These are phyloP conservation scores for Hyaloperonospora brassicae DNA, from an alignment of 352 stramenopile species.

Conservation along the genomic window DNA sequence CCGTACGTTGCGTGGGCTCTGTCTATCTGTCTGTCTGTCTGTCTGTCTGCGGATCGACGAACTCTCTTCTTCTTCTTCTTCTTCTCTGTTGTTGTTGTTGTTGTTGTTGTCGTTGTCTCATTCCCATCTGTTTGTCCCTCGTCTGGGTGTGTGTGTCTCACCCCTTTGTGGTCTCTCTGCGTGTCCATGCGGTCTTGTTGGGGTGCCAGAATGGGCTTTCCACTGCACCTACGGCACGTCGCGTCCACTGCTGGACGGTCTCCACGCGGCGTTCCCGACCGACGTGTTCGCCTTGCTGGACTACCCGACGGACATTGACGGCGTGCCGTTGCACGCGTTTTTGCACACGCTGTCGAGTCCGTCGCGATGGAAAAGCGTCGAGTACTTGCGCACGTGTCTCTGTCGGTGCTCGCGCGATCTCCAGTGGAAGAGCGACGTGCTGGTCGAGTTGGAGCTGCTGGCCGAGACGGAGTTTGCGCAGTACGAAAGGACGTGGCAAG, in stretches of 20 bases:
- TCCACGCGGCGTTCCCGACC: constrained; percentile 42
- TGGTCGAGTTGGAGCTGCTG: constrained; percentile 58
- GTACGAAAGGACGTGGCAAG: constrained; percentile 38
- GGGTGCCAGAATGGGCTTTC: constrained; percentile 48
- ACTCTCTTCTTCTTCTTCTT: constrained; percentile 4
- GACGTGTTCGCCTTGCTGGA: constrained; percentile 66
- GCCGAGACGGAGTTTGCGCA: constrained; percentile 52
- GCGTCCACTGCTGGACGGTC: constrained; percentile 35
- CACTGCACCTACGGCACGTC: constrained; percentile 61
- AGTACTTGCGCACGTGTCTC: constrained; percentile 76
- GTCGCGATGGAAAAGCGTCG: constrained; percentile 73
- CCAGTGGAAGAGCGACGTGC: constrained; percentile 71
- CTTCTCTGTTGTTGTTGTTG: background rate
- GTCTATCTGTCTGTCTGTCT: background rate
- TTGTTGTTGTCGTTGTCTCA: constrained; percentile 7
- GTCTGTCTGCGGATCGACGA: background rate
- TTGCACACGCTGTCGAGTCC: constrained; percentile 41
- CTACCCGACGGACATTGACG: constrained; percentile 60
- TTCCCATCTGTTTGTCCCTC: no score
- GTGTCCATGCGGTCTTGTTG: background rate
- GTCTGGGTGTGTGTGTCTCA: no score
- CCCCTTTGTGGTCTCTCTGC: background rate
- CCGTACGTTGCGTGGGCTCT: constrained; percentile 22
- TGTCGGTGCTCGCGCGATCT: constrained; percentile 66
- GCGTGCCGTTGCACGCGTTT: constrained; percentile 56